Base-by-base conservation (phyloP, 352 stramenopile genomes). In the Blastocystis sp. region DNA sequence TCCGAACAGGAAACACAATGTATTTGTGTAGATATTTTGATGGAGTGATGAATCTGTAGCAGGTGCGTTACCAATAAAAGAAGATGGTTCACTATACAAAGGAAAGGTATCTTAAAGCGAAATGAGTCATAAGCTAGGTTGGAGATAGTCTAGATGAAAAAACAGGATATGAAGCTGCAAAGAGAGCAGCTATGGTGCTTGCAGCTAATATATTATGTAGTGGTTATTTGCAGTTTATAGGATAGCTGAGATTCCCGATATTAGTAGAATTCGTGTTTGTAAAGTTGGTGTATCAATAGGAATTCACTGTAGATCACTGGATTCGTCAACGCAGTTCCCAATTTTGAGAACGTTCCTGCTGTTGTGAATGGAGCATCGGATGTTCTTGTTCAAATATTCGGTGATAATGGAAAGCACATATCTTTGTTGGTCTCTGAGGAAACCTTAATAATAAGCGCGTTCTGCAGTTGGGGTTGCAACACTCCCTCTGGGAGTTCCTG, bases 381-480 rank as follows among this genome's bases (percentile, higher is more conserved):
- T 43, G 7, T 88, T 24, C 76, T 88, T 9, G 76, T 88, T 20
- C 20, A 88, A 43, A 41, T 88, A 30, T 88, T 88, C 47, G 62
- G 53, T 13, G 76, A 88, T 39, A 76, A 73, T 24, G 76, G 76
- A 4, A 88, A 88, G 13, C 76, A 88, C 53, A 76, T 88, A 88
- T 88, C 59, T 47, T n/a, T 41, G 13, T 79, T 34, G 30, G 30
- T 34, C 30, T 34, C 30, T 34, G 30, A 34, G 30, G 1, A 34
- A 34, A 50, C n/a, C 37, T 88, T 79, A 73, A 62, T 62, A 18
- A 1, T 24, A 88, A 18, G 76, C 76, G 3, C 59, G 76, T 41
- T 76, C 59, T 70, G 76, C 76, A 39, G 64, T 88, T 9, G 76
- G 76, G 41, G 76, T 88, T 20, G 59, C 59, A 37, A 59, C 76